Conservation (phyloP, 2,329 filamentous ascomycete species). For the Alternaria ventricosa region DNA sequence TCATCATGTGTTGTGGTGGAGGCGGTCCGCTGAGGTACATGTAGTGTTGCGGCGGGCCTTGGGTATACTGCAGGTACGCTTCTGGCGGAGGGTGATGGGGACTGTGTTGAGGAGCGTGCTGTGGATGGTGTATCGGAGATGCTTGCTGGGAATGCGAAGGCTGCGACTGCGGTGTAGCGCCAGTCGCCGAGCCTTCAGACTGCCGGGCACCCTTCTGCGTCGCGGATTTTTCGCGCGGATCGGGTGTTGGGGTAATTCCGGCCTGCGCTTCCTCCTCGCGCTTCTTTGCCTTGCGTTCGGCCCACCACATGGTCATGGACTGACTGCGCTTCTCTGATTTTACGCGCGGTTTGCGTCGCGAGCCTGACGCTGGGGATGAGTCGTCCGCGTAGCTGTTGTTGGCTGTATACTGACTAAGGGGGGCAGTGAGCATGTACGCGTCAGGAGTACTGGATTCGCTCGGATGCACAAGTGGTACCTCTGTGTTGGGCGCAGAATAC, state of each 20-base stretch:
- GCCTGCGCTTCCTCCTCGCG: conserved; percentile 43
- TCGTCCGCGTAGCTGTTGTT: conserved; percentile 37
- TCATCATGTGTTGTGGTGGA: conserved; percentile 31
- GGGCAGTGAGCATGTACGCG: conserved; percentile 44
- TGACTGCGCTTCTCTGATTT: conserved; percentile 54
- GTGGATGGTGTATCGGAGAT: conserved; percentile 22
- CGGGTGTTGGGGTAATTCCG: conserved; percentile 26
- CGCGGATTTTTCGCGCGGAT: conserved; percentile 34
- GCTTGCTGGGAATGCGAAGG: conserved; percentile 23
- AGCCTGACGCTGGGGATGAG: conserved; percentile 30
- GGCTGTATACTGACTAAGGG: conserved; percentile 42
- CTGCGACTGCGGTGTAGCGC: conserved; percentile 24
- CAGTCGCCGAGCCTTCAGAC: conserved; percentile 25
- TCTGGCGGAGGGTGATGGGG: conserved; percentile 28
- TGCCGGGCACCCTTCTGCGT: conserved; percentile 30
- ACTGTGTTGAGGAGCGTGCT: conserved; percentile 17
- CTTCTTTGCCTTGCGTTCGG: conserved; percentile 50
- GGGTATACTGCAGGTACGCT: conserved; percentile 23
- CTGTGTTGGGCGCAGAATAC: conserved; percentile 25
- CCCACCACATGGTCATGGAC: conserved; percentile 57
- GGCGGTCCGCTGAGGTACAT: conserved; percentile 25
- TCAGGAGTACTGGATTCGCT: conserved; percentile 38
- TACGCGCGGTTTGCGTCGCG: conserved; percentile 47
- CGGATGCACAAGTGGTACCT: conserved; percentile 25
- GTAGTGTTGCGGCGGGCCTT: conserved; percentile 27